Conservation (phyloP, 108 stramenopile species). For the Seminavis robusta region DNA sequence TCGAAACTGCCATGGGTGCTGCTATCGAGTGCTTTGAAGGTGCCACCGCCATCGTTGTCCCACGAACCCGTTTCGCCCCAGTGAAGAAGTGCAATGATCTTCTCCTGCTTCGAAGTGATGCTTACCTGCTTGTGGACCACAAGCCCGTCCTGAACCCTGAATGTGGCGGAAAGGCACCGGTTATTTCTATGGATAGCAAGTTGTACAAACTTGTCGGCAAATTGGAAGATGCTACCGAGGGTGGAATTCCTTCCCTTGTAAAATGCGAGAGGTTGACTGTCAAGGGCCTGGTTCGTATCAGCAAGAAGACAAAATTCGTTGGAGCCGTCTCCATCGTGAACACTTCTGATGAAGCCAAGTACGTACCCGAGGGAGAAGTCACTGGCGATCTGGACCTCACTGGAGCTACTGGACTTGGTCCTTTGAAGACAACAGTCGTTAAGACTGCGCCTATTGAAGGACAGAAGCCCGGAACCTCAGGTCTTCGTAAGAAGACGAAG, state of each 20-base stretch:
- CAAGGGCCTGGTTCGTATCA: slow-evolving; percentile 87
- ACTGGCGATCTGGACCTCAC: slow-evolving; percentile 88
- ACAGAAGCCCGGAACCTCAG: slow-evolving; percentile 99
- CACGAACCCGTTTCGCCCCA: slow-evolving; percentile 97
- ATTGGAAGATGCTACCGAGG: slow-evolving; percentile 85
- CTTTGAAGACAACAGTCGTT: slow-evolving; percentile 74
- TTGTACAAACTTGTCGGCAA: slow-evolving; percentile 94
- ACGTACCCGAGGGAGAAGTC: slow-evolving; percentile 80
- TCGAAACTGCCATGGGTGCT: slow-evolving; percentile 99
- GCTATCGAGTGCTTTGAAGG: slow-evolving; percentile 98
- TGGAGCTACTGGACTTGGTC: slow-evolving; percentile 79
- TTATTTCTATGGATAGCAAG: slow-evolving; percentile 90
- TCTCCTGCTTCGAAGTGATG: slow-evolving; percentile 94
- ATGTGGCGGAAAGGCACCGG: slow-evolving; percentile 80
- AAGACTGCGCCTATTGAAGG: slow-evolving; percentile 89
- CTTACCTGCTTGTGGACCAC: slow-evolving; percentile 85
- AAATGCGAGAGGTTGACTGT: slow-evolving; percentile 85
- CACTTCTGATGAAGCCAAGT: slow-evolving; percentile 88
- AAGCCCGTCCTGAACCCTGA: slow-evolving; percentile 89
- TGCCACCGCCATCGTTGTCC: slow-evolving; percentile 90
- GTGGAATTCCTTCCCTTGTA: slow-evolving; percentile 91
- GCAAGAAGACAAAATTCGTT: slow-evolving; percentile 81
- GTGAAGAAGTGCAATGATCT: slow-evolving; percentile 99
- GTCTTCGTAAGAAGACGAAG: slow-evolving; percentile 98
- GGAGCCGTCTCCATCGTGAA: slow-evolving; percentile 87